Evolutionary conservation across 2,329 filamentous ascomycete genomes (phyloP).

Genomic region (Pseudomassariella vexata): DNA sequence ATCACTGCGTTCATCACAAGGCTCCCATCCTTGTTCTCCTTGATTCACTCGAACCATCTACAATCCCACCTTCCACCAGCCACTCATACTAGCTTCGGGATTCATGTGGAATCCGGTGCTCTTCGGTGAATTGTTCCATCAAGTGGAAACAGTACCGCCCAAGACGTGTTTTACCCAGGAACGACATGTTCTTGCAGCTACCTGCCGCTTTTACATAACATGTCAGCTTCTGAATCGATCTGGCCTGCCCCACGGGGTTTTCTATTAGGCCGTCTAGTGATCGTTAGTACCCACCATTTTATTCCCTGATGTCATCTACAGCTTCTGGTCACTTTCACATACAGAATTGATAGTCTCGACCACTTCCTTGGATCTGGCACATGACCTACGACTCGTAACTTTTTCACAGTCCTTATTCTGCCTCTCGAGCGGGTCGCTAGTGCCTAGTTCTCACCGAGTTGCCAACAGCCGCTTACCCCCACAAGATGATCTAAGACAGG

Average conservation of each 20-base stretch:
- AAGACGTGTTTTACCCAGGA: background rate
- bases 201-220: background rate
- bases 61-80: background rate
- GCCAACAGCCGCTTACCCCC: no score
- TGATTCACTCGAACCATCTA: background rate
- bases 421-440: no score
- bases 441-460: no score
- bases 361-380: no score
- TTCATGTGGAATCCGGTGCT: background rate
- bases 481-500: no score
- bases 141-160: background rate
- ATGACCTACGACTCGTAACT: no score
- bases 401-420: no score
- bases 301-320: background rate
- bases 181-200: background rate
- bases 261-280: background rate
- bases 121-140: background rate
- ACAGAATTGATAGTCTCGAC: no score
- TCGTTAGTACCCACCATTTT: background rate
- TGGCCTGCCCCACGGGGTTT: no score
- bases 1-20: background rate
- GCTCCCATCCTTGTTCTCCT: background rate
- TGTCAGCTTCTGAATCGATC: background rate
- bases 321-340: no score
- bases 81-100: background rate